Evolutionary conservation across 176 grass and related monocot genomes (phyloP).

Genomic region (Melocanna baccifera): DNA sequence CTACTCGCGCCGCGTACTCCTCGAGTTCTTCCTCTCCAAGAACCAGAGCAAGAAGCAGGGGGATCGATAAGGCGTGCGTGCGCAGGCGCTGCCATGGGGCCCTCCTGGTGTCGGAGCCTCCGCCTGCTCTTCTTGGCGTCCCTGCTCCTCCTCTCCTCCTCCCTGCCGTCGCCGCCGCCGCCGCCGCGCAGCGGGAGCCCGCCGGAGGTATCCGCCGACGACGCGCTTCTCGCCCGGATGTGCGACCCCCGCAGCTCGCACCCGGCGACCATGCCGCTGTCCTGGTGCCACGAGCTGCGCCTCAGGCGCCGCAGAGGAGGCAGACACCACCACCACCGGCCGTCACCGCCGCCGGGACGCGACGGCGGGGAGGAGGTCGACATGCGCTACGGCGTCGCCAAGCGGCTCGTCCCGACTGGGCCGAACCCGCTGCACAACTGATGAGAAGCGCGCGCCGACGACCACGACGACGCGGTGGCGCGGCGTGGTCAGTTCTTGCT

Average conservation of each 20-base stretch:
- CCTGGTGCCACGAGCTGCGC: conserved; percentile 49
- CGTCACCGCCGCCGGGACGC: conserved; percentile 39
- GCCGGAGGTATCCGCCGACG: conserved; percentile 20
- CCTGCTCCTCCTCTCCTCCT: conserved; percentile 40
- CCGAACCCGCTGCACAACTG: conserved; percentile 96
- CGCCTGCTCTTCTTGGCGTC: conserved; percentile 46
- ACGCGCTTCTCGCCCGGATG: conserved; percentile 19
- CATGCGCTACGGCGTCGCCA: conserved; percentile 62
- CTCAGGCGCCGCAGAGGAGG: background rate
- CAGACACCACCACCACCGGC: conserved; percentile 1
- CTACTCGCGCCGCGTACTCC: background rate
- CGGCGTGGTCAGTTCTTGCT: conserved; percentile 41
- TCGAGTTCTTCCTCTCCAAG: background rate
- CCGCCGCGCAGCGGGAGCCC: background rate
- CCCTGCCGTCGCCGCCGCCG: background rate
- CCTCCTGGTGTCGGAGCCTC: conserved; percentile 23
- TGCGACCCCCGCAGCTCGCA: conserved; percentile 33
- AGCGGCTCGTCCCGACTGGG: conserved; percentile 76
- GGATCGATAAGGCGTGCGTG: background rate
- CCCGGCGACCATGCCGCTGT: background rate
- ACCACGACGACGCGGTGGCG: background rate
- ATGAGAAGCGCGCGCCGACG: background rate
- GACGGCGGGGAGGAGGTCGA: conserved; percentile 58
- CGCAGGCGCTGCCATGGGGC: conserved; percentile 38
- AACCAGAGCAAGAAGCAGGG: conserved; percentile 7